These are phyloP conservation scores for Tetrahymena malaccensis DNA, from an alignment of 73 alveolate species.

Conservation along the genomic window DNA sequence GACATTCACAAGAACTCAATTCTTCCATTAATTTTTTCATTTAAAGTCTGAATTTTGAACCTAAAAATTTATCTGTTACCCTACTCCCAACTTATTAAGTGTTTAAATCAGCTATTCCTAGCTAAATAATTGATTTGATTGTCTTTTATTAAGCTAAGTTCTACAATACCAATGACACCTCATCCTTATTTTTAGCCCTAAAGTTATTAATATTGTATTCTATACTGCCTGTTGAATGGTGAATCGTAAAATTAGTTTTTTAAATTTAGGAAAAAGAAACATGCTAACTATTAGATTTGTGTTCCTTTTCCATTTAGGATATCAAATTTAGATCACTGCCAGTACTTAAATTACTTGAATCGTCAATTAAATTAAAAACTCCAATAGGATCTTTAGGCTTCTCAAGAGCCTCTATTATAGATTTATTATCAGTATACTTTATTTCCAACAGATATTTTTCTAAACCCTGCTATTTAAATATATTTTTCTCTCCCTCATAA, in stretches of 20 bases:
- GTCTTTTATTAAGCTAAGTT: slow-evolving; percentile 18
- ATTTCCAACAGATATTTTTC: slow-evolving; percentile 19
- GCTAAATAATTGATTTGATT: slow-evolving; percentile 8
- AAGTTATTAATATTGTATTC: slow-evolving; percentile 67
- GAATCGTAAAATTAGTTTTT: slow-evolving; percentile 51
- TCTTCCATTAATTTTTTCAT: slow-evolving; percentile 83
- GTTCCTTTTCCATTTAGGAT: slow-evolving; percentile 15
- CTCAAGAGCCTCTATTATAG: slow-evolving; percentile 49
- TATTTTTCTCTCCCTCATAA: slow-evolving; percentile 75
- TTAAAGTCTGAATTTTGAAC: slow-evolving; percentile 81
- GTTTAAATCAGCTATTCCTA: slow-evolving; percentile 49
- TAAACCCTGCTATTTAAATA: slow-evolving; percentile 40
- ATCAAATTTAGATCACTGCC: slow-evolving; percentile 4
- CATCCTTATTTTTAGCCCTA: slow-evolving; percentile 87
- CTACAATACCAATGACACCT: slow-evolving; percentile 41
- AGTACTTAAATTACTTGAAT: slow-evolving; percentile 31
- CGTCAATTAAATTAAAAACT: slow-evolving; percentile 60
- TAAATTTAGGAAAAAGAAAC: neutral
- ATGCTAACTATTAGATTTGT: slow-evolving; percentile 22
- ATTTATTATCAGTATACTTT: slow-evolving; percentile 24
- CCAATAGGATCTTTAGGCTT: slow-evolving; percentile 45
- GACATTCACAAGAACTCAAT: slow-evolving; percentile 80
- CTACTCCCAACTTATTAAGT: slow-evolving; percentile 46
- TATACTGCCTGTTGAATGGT: slow-evolving; percentile 80
- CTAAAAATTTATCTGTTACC: slow-evolving; percentile 46